Evolutionary conservation across 805 yeast genomes (phyloP).

Genomic region (Lipomyces yamanashiensis): DNA sequence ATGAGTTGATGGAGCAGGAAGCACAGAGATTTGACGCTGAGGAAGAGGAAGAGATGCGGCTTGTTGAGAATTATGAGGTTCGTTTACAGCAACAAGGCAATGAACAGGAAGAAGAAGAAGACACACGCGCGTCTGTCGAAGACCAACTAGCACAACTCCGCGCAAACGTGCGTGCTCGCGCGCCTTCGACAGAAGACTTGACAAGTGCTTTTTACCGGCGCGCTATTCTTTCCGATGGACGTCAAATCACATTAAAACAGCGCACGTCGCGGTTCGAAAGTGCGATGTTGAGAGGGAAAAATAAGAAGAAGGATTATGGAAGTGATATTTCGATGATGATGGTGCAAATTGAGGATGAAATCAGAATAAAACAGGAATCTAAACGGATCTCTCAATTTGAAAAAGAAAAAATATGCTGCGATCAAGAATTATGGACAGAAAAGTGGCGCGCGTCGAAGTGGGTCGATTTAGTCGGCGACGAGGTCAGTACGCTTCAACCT

Average conservation of each 20-base stretch:
- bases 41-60: no score
- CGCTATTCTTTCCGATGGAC: slow-evolving; percentile 17
- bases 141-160: neutral
- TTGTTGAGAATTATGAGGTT: neutral
- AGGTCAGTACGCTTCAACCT: slow-evolving; percentile 39
- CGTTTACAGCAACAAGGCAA: neutral
- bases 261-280: slow-evolving; percentile 1
- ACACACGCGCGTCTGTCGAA: slow-evolving; percentile 4
- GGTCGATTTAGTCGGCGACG: slow-evolving; percentile 72
- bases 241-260: slow-evolving; percentile 9
- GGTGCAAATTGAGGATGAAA: slow-evolving; percentile 24
- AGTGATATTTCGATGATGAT: slow-evolving; percentile 22
- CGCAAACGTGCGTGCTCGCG: neutral
- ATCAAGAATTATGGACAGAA: slow-evolving; percentile 53
- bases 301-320: slow-evolving; percentile 20
- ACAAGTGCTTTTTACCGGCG: slow-evolving; percentile 16
- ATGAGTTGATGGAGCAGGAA: no score
- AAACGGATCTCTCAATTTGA: neutral
- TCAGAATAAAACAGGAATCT: slow-evolving; percentile 1
- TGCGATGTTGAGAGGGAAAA: neutral
- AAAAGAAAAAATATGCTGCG: neutral
- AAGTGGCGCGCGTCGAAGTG: slow-evolving; percentile 70
- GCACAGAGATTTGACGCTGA: no score
- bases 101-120: neutral
- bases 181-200: slow-evolving; percentile 1